Base-by-base conservation (phyloP, 2,329 filamentous ascomycete genomes). In the Penicillium sp. region DNA sequence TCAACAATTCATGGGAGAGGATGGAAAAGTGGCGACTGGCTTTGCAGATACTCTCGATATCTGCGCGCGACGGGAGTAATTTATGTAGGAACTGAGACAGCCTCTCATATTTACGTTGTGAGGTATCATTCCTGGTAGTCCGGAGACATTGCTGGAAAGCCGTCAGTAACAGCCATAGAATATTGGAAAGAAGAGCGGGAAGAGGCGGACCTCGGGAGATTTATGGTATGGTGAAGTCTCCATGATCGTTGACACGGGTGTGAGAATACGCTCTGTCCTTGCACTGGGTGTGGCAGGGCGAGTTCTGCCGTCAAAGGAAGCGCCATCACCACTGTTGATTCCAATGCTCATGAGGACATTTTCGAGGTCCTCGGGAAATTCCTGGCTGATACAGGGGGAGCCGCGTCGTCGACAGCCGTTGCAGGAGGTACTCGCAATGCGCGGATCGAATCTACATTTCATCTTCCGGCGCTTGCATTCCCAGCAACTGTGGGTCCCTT, bases 321-420 rank as follows among this genome's bases (percentile, higher is more conserved):
- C 10, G 33, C 15, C 33, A 20, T 36, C 33, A 21, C 33, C 10
- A 20, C 17, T 13, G 10, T 8, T 34, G 15, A 17, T 20, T 36
- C 33, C 33, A 36, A 36, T 36, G 17, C 15, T 20, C 33, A 34
- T n/a, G 37, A 32, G 9, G 26, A 30, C 27, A 24, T 24, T 43
- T 39, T 30, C 43, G 18, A 45, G 42, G 18, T 73, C 69, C 24
- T 79, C 73, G 2, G 69, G 68, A 21, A 74, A 74, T 43, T 81
- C 78, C 54, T 84, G 81, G 52, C 78, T 73, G 24, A 81, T 59
- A 49, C 80, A 82, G 24, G 32, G 47, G 2, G 43, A 52, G 2
- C 54, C 56, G 3, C 61, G 60, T 3, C 51, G 54, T 21, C 47
- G 44, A 26, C 60, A 64, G 3, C 47, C 45, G n/a, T 44, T 43